Evolutionary conservation across 331 rosid genomes (phyloP), one percentile per base, ranked within the genome.

Genomic region (Rosa hybrid): DNA sequence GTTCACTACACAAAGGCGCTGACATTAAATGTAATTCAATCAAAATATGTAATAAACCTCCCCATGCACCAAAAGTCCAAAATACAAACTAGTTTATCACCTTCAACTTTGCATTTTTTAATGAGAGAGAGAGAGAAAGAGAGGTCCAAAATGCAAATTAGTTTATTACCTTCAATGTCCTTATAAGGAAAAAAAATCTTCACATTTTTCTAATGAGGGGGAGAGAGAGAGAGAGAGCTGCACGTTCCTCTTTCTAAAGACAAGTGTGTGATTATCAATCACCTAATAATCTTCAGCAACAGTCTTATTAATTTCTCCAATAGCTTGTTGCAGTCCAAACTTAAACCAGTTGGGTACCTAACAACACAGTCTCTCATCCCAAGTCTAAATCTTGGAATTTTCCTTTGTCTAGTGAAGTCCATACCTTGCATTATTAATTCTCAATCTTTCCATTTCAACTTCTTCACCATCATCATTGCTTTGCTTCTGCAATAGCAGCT

Each of bases 1-100:
- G 87, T 23, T 89, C 94, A 57, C 90, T 77, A 70, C 78, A 78
- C 67, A 87, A 79, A 81, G 86, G 88, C 96, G 88, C 98, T 94
- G 92, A 78, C 80, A 79, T 80, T 63, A 86, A 50, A 81, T 82
- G 64, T 17, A 76, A 39, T 78, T 45, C 51, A 67, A 79, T 80
- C 34, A 70, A 30, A 81, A 71, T 17, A 83, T 60, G 78, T 49
- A 68, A 48, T 73, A 44, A 73, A 44, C 62, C 60, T 23, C 20
- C 20, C 2, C 0, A 77, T 30, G 51, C 27, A 23, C n/a, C 49
- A 44, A 75, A 23, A 25, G 11, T 42, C 45, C 45, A 42, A 42
- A 49, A 10, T 12, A 49, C 53, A 49, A 49, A 9, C 53, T 12
- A 49, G 53, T 49, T 49, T 10, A 49, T 49, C 16, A 49, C 53